Evolutionary conservation across 2,329 filamentous ascomycete species (phyloP), one percentile per base, ranked within the genome.

Genomic region (Chrysoporthe deuterocubensis): DNA sequence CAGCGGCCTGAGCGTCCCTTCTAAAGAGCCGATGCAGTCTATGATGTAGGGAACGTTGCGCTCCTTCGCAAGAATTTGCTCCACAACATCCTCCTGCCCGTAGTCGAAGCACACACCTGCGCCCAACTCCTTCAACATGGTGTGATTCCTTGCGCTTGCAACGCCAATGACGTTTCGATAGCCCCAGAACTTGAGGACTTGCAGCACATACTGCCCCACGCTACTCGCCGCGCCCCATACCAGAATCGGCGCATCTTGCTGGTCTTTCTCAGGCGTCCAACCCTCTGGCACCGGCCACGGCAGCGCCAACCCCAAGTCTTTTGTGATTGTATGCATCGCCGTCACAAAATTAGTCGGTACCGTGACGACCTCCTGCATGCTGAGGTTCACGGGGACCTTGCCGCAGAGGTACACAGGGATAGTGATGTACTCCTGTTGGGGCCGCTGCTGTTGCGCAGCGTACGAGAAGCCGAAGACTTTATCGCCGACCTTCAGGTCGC

Each of bases 281-380:
- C 71, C 75, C 18, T 76, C 74, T 0, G 84, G 83, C 56, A 83
- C 81, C 0, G 87, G 87, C 86, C 87, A 90, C 0, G 87, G 86
- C 0, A 87, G 79, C 43, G 81, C 80, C 26, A 90, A 75, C 0
- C 75, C 79, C 14, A 90, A 77, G 69, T 90, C 86, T 1, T 67
- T 69, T 1, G 75, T 78, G 2, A 85, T 74, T 5, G 85, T 78
- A 73, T 90, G 86, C 74, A 89, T 86, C 13, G 84, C 85, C 0
- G 87, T 89, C 42, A 90, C 83, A 40, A 88, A 75, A 71, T 88
- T 90, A 61, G 85, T 84, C 0, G 86, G 83, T 2, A 89, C 74
- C 0, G 86, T 87, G 6, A 82, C 84, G 1, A 85, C 85, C 69
- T 83, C 79, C 59, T 81, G 73, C 52, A 82, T 73, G 0, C 78